Evolutionary conservation across 768 basidiomycete genomes (phyloP).

Genomic region (Cubamyces sp.): DNA sequence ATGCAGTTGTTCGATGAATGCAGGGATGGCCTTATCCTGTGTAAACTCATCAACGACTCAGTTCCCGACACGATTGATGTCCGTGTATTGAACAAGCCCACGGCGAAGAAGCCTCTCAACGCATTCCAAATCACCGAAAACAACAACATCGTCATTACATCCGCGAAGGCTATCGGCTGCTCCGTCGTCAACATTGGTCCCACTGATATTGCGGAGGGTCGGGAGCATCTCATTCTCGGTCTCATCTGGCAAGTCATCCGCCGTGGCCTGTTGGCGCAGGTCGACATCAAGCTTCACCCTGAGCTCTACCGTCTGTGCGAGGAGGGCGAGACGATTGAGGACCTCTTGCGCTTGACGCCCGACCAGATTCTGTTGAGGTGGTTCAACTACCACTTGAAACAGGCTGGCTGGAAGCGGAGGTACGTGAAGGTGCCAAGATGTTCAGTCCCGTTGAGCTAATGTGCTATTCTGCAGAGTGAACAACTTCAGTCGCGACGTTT

Average conservation of each 20-base stretch:
- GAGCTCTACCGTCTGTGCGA: slow-evolving; percentile 96
- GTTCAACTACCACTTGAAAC: slow-evolving; percentile 99
- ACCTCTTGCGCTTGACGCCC: slow-evolving; percentile 89
- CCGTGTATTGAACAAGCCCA: slow-evolving; percentile 94
- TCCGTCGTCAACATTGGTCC: slow-evolving; percentile 99
- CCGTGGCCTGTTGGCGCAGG: slow-evolving; percentile 87
- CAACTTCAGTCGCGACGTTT: slow-evolving; percentile 98
- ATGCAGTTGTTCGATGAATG: slow-evolving; percentile 99
- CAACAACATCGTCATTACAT: slow-evolving; percentile 99
- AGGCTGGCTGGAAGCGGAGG: slow-evolving; percentile 90
- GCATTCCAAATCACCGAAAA: slow-evolving; percentile 99
- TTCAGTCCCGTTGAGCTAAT: neutral
- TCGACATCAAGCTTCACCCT: slow-evolving; percentile 98
- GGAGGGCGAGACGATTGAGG: slow-evolving; percentile 96
- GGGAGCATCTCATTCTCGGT: slow-evolving; percentile 96
- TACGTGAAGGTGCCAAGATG: slow-evolving; percentile 37
- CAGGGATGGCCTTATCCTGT: slow-evolving; percentile 93
- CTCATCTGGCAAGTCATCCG: slow-evolving; percentile 99
- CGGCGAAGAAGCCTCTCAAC: slow-evolving; percentile 81
- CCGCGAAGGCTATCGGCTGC: slow-evolving; percentile 97
- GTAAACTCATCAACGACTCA: slow-evolving; percentile 98
- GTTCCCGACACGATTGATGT: slow-evolving; percentile 99
- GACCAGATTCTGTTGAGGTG: slow-evolving; percentile 98
- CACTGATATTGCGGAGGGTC: slow-evolving; percentile 86
- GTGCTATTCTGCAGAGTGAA: slow-evolving; percentile 64